These are phyloP conservation scores for Karstenula rhodostoma DNA, from an alignment of 2,329 filamentous ascomycete genomes.

Conservation along the genomic window DNA sequence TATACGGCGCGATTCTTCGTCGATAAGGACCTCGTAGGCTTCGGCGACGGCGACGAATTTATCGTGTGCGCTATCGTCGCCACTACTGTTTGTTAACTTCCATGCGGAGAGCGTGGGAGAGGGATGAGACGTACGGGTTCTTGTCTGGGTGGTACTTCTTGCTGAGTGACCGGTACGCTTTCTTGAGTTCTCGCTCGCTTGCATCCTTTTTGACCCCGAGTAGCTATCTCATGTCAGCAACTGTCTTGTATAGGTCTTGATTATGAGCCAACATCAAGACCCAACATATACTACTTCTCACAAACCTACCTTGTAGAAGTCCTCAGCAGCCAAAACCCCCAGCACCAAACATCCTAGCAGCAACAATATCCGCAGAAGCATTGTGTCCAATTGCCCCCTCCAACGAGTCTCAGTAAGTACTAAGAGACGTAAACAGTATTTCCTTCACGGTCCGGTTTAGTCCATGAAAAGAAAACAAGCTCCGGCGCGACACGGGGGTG, in stretches of 20 bases:
- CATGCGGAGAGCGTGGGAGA: background rate
- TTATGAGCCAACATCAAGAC: background rate
- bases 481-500: conserved; percentile 9
- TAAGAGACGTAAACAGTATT: conserved; percentile 23
- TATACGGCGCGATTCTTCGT: conserved; percentile 80
- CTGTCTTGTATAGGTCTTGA: background rate
- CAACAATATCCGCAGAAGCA: conserved; percentile 55
- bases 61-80: conserved; percentile 79
- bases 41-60: conserved; percentile 95
- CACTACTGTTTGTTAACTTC: conserved; percentile 58
- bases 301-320: conserved; percentile 76
- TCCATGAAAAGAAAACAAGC: conserved; percentile 24
- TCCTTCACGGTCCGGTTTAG: conserved; percentile 14
- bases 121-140: conserved; percentile 76
- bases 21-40: conserved; percentile 90
- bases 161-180: conserved; percentile 87
- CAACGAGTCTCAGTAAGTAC: conserved; percentile 22
- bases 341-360: conserved; percentile 54
- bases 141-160: conserved; percentile 99
- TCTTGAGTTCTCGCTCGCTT: conserved; percentile 88
- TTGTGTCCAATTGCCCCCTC: conserved; percentile 38
- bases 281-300: background rate
- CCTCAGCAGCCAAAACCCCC: conserved; percentile 62
- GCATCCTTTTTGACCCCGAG: conserved; percentile 82
- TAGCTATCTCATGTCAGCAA: conserved; percentile 62